These are phyloP conservation scores for Aureobasidium sp. DNA, from an alignment of 2,329 filamentous ascomycete species.

Conservation along the genomic window DNA sequence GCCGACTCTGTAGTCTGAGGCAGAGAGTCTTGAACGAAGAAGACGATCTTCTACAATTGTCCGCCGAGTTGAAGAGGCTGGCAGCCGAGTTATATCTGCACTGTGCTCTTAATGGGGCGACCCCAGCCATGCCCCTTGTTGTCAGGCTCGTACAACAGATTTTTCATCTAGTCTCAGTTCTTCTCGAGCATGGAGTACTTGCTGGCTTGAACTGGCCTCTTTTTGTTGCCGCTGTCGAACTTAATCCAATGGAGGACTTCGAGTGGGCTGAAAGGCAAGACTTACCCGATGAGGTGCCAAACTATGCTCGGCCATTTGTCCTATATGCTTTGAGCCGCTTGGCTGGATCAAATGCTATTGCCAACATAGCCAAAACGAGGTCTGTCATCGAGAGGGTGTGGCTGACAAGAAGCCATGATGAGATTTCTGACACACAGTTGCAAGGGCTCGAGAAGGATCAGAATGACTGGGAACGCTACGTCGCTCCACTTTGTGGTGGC, in stretches of 20 bases:
- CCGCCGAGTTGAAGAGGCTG: conserved; percentile 37
- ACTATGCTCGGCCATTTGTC: conserved; percentile 32
- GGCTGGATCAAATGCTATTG: conserved; percentile 34
- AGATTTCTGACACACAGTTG: conserved; percentile 14
- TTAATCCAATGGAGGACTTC: conserved; percentile 30
- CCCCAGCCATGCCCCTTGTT: conserved; percentile 31
- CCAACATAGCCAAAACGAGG: conserved; percentile 39
- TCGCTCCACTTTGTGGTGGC: conserved; percentile 34
- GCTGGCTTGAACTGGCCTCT: conserved; percentile 36
- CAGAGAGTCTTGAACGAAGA: conserved; percentile 27
- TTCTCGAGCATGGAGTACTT: conserved; percentile 27
- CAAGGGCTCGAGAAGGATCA: conserved; percentile 20
- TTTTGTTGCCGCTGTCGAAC: conserved; percentile 38
- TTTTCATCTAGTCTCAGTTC: conserved; percentile 27
- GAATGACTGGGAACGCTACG: conserved; percentile 38
- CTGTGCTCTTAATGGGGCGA: conserved; percentile 37
- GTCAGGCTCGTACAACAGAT: conserved; percentile 26
- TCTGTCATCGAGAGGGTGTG: conserved; percentile 42
- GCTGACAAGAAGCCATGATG: conserved; percentile 35
- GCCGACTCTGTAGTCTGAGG: conserved; percentile 27
- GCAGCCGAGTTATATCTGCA: conserved; percentile 40
- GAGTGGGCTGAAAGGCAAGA: conserved; percentile 22
- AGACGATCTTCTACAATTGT: conserved; percentile 28
- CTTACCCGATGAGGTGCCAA: conserved; percentile 16
- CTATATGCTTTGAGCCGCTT: conserved; percentile 35